phyloP scores from a whole-genome alignment of 2,329 filamentous ascomycete species.

The Diaporthe caulivora region DNA sequence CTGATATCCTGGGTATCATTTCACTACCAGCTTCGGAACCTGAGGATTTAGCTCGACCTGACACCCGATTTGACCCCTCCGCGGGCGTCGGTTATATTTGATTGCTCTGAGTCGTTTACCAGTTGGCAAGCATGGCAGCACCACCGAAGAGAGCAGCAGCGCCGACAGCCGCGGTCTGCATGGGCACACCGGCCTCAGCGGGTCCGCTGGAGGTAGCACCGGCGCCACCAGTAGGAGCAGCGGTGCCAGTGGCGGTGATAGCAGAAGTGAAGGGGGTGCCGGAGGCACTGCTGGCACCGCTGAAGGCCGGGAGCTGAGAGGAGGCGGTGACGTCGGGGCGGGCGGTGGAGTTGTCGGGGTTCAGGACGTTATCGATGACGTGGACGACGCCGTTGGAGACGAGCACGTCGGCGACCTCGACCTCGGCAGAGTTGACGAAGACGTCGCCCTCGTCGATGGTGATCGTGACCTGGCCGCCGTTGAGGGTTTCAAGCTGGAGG shows the following conservation, averaged over 20 bases:
- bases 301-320: constrained; percentile 52
- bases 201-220: background rate
- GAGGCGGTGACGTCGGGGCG: constrained; percentile 52
- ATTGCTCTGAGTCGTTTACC: background rate
- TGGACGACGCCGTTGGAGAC: constrained; percentile 70
- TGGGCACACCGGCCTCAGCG: constrained; percentile 11
- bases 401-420: constrained; percentile 65
- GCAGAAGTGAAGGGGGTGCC: constrained; percentile 32
- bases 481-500: constrained; percentile 49
- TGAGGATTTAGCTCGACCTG: background rate
- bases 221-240: constrained; percentile 2
- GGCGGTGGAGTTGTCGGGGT: constrained; percentile 53
- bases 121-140: constrained; percentile 30
- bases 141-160: constrained; percentile 35
- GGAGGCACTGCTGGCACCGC: constrained; percentile 42
- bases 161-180: constrained; percentile 34
- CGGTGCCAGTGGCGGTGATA: background rate
- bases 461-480: constrained; percentile 63
- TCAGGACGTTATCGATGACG: constrained; percentile 66
- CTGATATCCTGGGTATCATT: constrained; percentile 24
- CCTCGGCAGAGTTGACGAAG: constrained; percentile 65
- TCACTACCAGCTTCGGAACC: background rate
- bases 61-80: no score
- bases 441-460: constrained; percentile 54
- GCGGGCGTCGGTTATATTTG: background rate